Percentiles rank a stretch among this genome's conserved stretches.
Evolutionary conservation across 106 monocot species (phyloP).

Genomic region (Dendrobium catenatum): DNA sequence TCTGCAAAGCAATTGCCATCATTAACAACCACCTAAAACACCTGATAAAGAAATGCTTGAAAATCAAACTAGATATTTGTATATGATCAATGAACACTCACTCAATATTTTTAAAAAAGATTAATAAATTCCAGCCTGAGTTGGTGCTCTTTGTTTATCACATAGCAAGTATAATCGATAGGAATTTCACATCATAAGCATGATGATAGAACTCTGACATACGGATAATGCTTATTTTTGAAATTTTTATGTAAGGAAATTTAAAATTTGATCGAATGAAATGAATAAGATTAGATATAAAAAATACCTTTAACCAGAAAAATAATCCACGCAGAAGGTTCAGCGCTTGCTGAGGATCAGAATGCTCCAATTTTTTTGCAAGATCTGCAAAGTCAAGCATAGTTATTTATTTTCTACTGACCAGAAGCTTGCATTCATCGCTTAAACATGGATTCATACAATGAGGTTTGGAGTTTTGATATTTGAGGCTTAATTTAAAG

Average conservation of each 20-base stretch:
- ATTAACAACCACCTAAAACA: too few species aligned
- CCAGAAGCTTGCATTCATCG: neutral
- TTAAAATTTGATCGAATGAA: neutral
- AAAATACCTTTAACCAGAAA: conserved; percentile 32
- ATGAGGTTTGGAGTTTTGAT: neutral
- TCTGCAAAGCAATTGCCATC: conserved; percentile 17
- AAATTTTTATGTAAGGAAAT: neutral
- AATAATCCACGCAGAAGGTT: conserved; percentile 28
- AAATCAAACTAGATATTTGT: too few species aligned
- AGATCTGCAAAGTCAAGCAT: conserved; percentile 13
- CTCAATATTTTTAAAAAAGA: too few species aligned
- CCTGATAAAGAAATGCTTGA: too few species aligned
- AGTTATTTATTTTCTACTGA: neutral
- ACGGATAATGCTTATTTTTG: neutral
- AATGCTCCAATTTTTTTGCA: conserved; percentile 15
- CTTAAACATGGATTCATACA: neutral
- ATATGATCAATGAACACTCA: too few species aligned
- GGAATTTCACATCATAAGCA: neutral
- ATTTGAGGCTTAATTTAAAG: neutral
- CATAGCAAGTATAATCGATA: neutral
- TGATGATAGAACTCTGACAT: neutral
- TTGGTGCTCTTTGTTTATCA: too few species aligned
- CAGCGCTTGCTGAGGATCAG: conserved; percentile 11
- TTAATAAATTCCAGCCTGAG: too few species aligned
- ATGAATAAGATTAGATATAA: neutral